A percentile compares a stretch with the other conserved stretches of the same genome.
Conservation (phyloP, 768 basidiomycete species). For the Tricholoma bakamatsutake region DNA sequence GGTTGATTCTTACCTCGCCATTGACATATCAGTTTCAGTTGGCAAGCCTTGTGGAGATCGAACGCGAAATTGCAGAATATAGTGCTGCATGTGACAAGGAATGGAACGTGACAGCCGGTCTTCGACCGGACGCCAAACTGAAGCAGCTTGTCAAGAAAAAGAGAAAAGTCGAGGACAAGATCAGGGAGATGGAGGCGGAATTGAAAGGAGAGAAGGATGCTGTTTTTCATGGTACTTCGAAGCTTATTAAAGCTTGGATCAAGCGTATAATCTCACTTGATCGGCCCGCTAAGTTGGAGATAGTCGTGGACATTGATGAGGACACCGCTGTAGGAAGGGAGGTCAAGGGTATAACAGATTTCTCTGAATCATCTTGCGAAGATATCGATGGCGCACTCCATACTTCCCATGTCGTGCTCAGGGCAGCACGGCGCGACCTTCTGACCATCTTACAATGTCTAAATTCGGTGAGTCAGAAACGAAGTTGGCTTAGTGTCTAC, state of each 20-base stretch:
- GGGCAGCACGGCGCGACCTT: constrained; percentile 52
- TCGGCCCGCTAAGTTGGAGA: constrained; percentile 29
- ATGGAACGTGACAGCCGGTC: constrained; percentile 11
- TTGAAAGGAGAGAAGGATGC: constrained; percentile 18
- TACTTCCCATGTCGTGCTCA: constrained; percentile 43
- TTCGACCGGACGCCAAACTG: constrained; percentile 29
- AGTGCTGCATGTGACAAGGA: constrained; percentile 10
- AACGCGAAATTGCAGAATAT: constrained; percentile 22
- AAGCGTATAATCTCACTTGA: constrained; percentile 48
- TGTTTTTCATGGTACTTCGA: constrained; percentile 34
- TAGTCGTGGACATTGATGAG: constrained; percentile 37
- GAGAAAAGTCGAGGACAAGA: constrained; percentile 31
- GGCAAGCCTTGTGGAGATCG: constrained; percentile 21
- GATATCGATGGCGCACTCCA: constrained; percentile 35
- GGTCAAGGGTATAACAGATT: constrained; percentile 17
- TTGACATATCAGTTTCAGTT: constrained; percentile 28
- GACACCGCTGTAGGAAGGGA: constrained; percentile 33
- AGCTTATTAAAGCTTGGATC: constrained; percentile 59
- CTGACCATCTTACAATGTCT: constrained; percentile 48
- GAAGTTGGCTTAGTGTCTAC: neutral
- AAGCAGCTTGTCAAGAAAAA: constrained; percentile 38
- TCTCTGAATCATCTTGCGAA: constrained; percentile 8
- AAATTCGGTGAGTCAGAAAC: constrained; percentile 37
- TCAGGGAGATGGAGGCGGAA: constrained; percentile 22
- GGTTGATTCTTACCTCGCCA: constrained; percentile 24